A percentile compares a stretch with the other conserved stretches of the same genome.
Conservation (phyloP, 106 monocot species). For the Apostasia shenzhenica region DNA sequence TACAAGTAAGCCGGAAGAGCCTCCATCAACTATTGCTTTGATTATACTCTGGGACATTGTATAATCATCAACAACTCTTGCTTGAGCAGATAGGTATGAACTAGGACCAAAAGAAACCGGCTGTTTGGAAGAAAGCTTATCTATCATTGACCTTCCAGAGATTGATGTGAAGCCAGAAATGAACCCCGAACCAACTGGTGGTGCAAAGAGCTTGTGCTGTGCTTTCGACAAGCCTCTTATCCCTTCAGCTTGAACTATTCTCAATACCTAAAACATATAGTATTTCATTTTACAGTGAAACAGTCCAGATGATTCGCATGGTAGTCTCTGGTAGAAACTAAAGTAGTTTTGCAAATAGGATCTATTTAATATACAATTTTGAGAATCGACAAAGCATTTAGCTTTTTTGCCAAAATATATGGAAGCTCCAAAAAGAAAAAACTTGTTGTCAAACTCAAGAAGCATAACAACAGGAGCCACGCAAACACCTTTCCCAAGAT, state of each 20-base stretch:
- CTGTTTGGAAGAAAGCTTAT: conserved; percentile 50
- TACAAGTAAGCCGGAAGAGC: conserved; percentile 64
- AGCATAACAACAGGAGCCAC: too few relatives aligned
- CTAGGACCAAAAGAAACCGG: conserved; percentile 58
- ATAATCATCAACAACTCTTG: conserved; percentile 92
- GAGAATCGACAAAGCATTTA: too few relatives aligned
- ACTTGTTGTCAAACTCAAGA: too few relatives aligned
- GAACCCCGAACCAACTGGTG: conserved; percentile 90
- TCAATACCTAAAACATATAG: conserved; percentile 35
- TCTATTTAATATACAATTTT: too few relatives aligned
- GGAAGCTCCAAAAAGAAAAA: too few relatives aligned
- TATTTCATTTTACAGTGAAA: neutral
- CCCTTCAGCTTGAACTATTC: conserved; percentile 94
- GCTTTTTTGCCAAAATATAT: too few relatives aligned
- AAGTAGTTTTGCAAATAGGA: too few relatives aligned
- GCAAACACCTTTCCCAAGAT: too few relatives aligned
- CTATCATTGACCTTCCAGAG: conserved; percentile 50
- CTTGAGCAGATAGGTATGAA: conserved; percentile 76
- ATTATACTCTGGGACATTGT: conserved; percentile 75
- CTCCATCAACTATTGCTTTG: conserved; percentile 57
- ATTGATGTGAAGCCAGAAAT: conserved; percentile 75
- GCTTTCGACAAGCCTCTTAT: conserved; percentile 69
- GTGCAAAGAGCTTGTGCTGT: conserved; percentile 78
- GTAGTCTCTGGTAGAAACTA: too few relatives aligned
- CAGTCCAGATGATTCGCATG: neutral